A percentile compares a stretch with the other conserved stretches of the same genome.
phyloP scores from a whole-genome alignment of 345 rosid genomes.

The Corchorus olitorius region DNA sequence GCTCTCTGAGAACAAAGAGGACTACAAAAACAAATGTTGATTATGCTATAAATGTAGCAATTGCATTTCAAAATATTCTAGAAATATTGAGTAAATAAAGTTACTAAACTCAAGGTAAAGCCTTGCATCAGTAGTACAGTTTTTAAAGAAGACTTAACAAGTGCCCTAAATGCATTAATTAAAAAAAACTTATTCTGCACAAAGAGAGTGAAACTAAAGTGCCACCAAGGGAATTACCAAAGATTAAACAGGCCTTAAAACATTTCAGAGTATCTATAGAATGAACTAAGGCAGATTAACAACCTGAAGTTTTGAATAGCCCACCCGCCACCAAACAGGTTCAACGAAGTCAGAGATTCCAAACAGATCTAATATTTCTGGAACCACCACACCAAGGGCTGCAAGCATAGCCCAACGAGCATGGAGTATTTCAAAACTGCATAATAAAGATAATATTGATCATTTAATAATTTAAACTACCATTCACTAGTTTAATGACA shows the following conservation, averaged over 20 bases:
- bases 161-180: background rate
- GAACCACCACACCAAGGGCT: slow-evolving; percentile 81
- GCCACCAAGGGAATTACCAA: slow-evolving; percentile 5
- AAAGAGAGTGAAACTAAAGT: background rate
- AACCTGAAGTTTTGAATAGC: slow-evolving; percentile 90
- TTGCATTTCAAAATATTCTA: background rate
- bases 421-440: slow-evolving; percentile 93
- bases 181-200: background rate
- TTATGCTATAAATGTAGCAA: background rate
- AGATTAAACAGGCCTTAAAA: background rate
- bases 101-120: background rate
- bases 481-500: background rate
- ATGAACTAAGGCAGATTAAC: background rate
- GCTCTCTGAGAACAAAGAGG: background rate
- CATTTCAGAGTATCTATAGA: background rate
- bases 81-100: background rate
- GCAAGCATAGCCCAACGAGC: slow-evolving; percentile 99
- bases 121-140: background rate
- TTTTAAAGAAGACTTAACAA: background rate
- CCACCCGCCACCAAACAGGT: slow-evolving; percentile 97
- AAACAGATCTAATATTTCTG: slow-evolving; percentile 69
- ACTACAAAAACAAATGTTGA: background rate
- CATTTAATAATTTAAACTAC: slow-evolving; percentile 2
- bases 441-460: background rate
- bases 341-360: slow-evolving; percentile 80